Base-by-base conservation (phyloP, 2,329 filamentous ascomycete species). In the Coleophoma crateriformis region DNA sequence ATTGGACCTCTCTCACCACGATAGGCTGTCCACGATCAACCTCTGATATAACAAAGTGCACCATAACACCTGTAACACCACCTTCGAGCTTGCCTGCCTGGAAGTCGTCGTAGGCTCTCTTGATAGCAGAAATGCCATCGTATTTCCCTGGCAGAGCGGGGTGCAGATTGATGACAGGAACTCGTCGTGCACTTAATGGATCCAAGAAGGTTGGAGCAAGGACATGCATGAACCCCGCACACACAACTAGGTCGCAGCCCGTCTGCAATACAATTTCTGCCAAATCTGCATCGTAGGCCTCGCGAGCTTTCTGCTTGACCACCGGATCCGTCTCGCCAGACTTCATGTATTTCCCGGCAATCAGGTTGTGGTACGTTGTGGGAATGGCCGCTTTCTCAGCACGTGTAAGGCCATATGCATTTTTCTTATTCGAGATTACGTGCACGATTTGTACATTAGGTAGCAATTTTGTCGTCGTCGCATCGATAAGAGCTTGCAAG, bases 1-100 rank as follows among this genome's bases (percentile, higher is more conserved):
- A 82, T 49, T 81, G 75, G 20, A 96, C 80, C 68, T 91, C 85
- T 55, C 76, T 68, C 2, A 84, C 78, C 53, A 91, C 62, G 58
- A 95, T 85, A 10, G 88, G 84, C 55, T 79, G 74, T 2, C 90
- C 90, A 61, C 85, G 79, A 70, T 96, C 90, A 48, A 96, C 89
- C 65, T 92, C 82, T 8, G 71, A 74, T 54, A 88, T 84, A 43
- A 95, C 90, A 68, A 91, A 85, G 70, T 96, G 90, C 14, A 90
- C 82, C 91, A 95, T 96, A 48, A 95, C 84, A 1, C 91, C 90
- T 0, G 81, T 90, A 56, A 76, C 78, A 56, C 78, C 77, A 57
- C 87, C 77, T 60, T 84, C 79, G 10, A 89, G 78, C 55, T 77
- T 78, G 6, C 79, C 78, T 2, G 69, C 71, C 63, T 83, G 68